phyloP scores from a whole-genome alignment of 1,284 basidiomycete species.

The Sporisorium scitamineum region DNA sequence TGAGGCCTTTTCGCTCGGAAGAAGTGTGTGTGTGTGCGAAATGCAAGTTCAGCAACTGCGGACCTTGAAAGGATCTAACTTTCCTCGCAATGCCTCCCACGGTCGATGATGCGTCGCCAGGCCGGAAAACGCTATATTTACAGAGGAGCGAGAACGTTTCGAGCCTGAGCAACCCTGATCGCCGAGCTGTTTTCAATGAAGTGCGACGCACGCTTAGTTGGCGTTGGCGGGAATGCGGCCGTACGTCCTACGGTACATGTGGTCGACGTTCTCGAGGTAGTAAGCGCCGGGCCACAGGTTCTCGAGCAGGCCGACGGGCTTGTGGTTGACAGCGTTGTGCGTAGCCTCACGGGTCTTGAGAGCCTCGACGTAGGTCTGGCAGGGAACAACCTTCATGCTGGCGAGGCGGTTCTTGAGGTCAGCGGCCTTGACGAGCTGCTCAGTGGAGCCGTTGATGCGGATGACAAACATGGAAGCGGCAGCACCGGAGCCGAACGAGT shows the following conservation, averaged over 20 bases:
- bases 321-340: slow-evolving; percentile 90
- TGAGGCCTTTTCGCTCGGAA: background rate
- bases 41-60: slow-evolving; percentile 3
- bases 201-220: slow-evolving; percentile 23
- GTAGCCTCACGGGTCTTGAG: slow-evolving; percentile 83
- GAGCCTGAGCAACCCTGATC: background rate
- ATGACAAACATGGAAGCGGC: slow-evolving; percentile 91
- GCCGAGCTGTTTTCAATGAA: background rate
- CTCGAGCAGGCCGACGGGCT: slow-evolving; percentile 85
- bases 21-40: background rate
- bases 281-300: slow-evolving; percentile 94
- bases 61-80: background rate
- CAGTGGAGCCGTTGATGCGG: slow-evolving; percentile 85
- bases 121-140: slow-evolving; percentile 7
- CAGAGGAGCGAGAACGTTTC: background rate
- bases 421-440: slow-evolving; percentile 82
- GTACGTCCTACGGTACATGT: slow-evolving; percentile 93
- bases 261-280: slow-evolving; percentile 92
- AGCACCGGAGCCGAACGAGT: slow-evolving; percentile 92
- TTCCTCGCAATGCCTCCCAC: background rate
- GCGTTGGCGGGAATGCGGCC: slow-evolving; percentile 51
- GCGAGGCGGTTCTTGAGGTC: slow-evolving; percentile 82
- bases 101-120: background rate
- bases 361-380: slow-evolving; percentile 83
- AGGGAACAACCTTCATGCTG: slow-evolving; percentile 89